phyloP scores from a whole-genome alignment of 202 grass and related monocot genomes.

The Schoenoplectus tabernaemontani region DNA sequence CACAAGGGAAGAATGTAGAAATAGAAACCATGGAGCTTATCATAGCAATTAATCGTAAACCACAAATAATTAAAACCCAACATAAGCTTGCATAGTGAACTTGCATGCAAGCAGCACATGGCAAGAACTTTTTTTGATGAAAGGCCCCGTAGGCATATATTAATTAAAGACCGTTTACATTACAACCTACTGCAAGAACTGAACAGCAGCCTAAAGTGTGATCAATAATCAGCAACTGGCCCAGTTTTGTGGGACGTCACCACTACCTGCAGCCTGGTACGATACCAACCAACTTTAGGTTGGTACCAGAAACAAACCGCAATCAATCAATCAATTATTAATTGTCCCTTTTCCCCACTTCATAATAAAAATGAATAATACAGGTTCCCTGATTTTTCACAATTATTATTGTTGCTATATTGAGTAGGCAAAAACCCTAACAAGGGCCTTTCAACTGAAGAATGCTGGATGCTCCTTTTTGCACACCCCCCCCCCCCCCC shows the following conservation, averaged over 20 bases:
- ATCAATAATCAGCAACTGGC: neutral
- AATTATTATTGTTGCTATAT: neutral
- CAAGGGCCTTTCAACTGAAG: neutral
- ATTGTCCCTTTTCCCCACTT: neutral
- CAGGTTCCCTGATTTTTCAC: neutral
- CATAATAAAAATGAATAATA: neutral
- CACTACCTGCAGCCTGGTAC: conserved; percentile 2
- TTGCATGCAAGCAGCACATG: neutral
- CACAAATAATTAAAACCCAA: neutral
- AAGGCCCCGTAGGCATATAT: too few species aligned
- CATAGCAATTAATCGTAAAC: too few species aligned
- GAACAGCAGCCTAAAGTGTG: neutral
- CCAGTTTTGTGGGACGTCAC: conserved; percentile 9
- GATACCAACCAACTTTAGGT: neutral
- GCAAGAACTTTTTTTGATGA: too few species aligned
- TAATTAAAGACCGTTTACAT: too few species aligned
- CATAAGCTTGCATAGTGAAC: neutral
- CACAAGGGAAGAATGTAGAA: too few species aligned
- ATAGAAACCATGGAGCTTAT: too few species aligned
- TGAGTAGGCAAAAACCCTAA: neutral
- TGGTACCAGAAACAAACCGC: conserved; percentile 12
- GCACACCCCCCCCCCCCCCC: neutral
- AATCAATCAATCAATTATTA: conserved; percentile 9
- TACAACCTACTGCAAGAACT: too few species aligned
- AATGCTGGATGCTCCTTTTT: neutral